These are phyloP conservation scores for Picea abies DNA, from an alignment of 83 land plant species.

Conservation along the genomic window DNA sequence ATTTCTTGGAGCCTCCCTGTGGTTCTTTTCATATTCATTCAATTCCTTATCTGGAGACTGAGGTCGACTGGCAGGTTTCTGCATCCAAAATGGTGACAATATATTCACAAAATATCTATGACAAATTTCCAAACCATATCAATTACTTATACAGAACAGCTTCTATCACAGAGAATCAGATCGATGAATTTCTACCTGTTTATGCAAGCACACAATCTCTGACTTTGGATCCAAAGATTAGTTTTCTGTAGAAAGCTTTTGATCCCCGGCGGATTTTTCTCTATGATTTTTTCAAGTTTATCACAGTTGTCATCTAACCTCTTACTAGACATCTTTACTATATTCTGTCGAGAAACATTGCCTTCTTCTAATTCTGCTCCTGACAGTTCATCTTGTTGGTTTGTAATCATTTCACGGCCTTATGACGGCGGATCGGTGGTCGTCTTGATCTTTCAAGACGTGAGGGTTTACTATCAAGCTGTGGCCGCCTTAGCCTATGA, in stretches of 20 bases:
- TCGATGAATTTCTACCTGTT: background rate
- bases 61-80: background rate
- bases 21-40: constrained; percentile 10
- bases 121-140: background rate
- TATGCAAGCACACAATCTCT: background rate
- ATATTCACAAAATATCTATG: background rate
- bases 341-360: background rate
- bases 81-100: background rate
- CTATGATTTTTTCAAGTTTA: background rate
- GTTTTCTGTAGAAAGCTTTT: background rate
- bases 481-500: too few relatives aligned
- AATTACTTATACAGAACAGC: background rate
- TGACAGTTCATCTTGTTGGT: background rate
- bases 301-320: background rate
- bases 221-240: background rate
- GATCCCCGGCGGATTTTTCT: background rate
- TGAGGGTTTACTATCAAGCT: too few relatives aligned
- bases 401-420: too few relatives aligned
- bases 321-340: background rate
- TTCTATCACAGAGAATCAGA: background rate
- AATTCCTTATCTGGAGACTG: constrained; percentile 10
- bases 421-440: too few relatives aligned
- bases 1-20: constrained; percentile 20
- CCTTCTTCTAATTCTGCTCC: background rate
- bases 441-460: too few relatives aligned